These are phyloP conservation scores for Chlorella sp. DNA, from an alignment of 139 green algal species.

Conservation along the genomic window DNA sequence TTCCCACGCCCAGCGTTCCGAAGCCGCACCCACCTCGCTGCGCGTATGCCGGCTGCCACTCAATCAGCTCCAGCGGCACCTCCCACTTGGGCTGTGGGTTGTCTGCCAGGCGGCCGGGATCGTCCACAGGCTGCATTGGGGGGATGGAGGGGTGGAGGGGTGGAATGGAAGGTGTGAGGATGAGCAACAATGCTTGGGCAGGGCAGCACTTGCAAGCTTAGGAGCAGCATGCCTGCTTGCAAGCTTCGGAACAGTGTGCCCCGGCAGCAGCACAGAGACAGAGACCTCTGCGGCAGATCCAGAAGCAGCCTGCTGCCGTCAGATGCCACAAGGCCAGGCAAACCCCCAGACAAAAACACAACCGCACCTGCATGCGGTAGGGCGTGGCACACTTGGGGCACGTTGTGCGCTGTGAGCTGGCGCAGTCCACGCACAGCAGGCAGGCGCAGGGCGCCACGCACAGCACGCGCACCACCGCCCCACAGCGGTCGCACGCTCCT, in stretches of 20 bases:
- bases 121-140: conserved; percentile 64
- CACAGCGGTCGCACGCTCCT: conserved; percentile 60
- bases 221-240: too few relatives aligned
- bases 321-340: too few relatives aligned
- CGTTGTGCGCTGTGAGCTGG: conserved; percentile 29
- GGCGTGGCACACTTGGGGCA: conserved; percentile 48
- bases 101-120: conserved; percentile 68
- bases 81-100: conserved; percentile 73
- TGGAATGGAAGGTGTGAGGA: too few relatives aligned
- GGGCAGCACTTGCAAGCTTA: too few relatives aligned
- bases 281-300: too few relatives aligned
- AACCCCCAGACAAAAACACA: too few relatives aligned
- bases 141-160: too few relatives aligned
- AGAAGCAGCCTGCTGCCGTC: too few relatives aligned
- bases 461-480: conserved; percentile 50
- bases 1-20: too few relatives aligned
- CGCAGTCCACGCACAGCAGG: conserved; percentile 89
- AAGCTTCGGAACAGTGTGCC: too few relatives aligned
- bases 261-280: too few relatives aligned
- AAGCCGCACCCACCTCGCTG: conserved; percentile 65
- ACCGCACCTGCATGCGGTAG: conserved; percentile 69
- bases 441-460: conserved; percentile 92
- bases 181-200: too few relatives aligned
- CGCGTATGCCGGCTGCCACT: conserved; percentile 93
- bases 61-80: conserved; percentile 91